Evolutionary conservation across 2,329 filamentous ascomycete genomes (phyloP), one percentile per base, ranked within the genome.

Genomic region (Trichoderma sp.): DNA sequence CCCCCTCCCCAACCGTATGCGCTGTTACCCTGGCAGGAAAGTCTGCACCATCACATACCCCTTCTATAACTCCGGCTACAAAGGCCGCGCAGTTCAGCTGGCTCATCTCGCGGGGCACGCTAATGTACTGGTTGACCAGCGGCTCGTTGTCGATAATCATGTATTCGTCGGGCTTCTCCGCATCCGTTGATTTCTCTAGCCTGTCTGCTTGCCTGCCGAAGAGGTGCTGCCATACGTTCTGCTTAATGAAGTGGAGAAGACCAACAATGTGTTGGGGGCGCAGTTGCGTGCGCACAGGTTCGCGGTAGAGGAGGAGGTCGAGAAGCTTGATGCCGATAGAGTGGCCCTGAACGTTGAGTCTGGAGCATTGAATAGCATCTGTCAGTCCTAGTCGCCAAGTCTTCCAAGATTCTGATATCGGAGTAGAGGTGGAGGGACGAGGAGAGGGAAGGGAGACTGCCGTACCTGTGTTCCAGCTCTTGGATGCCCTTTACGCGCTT

Each of bases 61-160:
- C 96, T 86, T 99, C 96, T 71, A 99, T 91, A 74, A 99, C 92
- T 20, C 96, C 96, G 1, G 96, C 96, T 23, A 97, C 94, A 79
- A 93, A 99, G 11, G 96, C 96, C 20, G 95, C 96, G 82, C 95
- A 98, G 81, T 98, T 98, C 78, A 99, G 87, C 87, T 96, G 93
- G 82, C 89, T 94, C 93, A 99, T 97, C 83, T 99, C 96, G 78
- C 92, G 92, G 17, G 96, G 96, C 68, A 98, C 92, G 77, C 91
- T 94, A 79, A 99, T 92, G 84, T 96, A 98, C 74, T 92, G 91
- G 82, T 98, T 98, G 50, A 98, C 95, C 65, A 98, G 87, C 26
- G 96, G 96, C 80, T 98, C 96, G 83, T 99, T 98, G 84, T 99
- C 96, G 77, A 95, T 93, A 77, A 99, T 96, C 95, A 99, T 98